Evolutionary conservation across 2,329 filamentous ascomycete genomes (phyloP).

Genomic region (Hypomyces rosellus): DNA sequence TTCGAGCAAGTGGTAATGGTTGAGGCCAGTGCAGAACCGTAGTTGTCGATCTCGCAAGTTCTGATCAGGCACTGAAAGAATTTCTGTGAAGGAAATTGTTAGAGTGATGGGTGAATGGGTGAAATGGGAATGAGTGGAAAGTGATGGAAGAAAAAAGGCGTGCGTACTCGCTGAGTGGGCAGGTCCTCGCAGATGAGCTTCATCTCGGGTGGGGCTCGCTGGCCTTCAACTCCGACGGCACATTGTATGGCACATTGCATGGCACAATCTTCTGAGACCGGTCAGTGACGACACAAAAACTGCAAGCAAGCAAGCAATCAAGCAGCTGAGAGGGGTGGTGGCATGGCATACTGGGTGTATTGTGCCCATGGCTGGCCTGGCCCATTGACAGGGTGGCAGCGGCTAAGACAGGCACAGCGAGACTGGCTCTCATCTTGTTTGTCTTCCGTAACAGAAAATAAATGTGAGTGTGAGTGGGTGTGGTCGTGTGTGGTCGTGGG

Average conservation of each 20-base stretch:
- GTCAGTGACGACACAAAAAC: neutral
- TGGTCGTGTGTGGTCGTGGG: neutral
- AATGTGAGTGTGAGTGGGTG: slow-evolving; percentile 4
- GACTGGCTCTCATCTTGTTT: slow-evolving; percentile 19
- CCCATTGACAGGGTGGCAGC: slow-evolving; percentile 6
- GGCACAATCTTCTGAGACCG: slow-evolving; percentile 13
- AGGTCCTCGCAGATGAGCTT: slow-evolving; percentile 16
- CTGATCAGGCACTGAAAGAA: slow-evolving; percentile 26
- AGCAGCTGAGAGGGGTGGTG: too few species aligned
- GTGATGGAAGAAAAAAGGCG: neutral
- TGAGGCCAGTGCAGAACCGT: slow-evolving; percentile 24
- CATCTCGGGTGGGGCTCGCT: slow-evolving; percentile 12
- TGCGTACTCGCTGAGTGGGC: slow-evolving; percentile 18
- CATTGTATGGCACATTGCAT: slow-evolving; percentile 18
- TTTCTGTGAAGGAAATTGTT: slow-evolving; percentile 15
- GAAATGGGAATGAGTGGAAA: neutral
- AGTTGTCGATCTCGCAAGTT: slow-evolving; percentile 21
- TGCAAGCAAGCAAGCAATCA: neutral
- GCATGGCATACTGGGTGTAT: too few species aligned
- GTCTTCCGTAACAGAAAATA: slow-evolving; percentile 11
- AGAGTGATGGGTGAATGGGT: neutral
- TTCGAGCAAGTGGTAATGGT: slow-evolving; percentile 22
- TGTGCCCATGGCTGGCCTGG: neutral
- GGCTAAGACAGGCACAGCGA: slow-evolving; percentile 11
- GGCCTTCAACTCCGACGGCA: slow-evolving; percentile 14